Percentiles rank a stretch among this genome's conserved stretches.
These are phyloP conservation scores for Phoma sp. DNA, from an alignment of 2,329 filamentous ascomycete species.

Conservation along the genomic window DNA sequence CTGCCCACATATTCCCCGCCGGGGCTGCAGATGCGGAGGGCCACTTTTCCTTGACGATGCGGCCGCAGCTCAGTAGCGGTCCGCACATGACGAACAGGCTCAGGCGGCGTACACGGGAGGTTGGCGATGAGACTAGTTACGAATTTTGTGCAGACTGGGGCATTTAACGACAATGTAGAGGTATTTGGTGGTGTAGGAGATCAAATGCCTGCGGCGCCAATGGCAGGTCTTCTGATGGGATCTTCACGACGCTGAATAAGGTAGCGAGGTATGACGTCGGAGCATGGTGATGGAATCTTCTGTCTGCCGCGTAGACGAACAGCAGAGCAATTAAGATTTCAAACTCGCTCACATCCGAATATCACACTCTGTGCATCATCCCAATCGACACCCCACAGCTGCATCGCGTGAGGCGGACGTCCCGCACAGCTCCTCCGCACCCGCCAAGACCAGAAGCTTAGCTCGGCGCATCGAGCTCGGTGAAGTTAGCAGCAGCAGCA, in stretches of 20 bases:
- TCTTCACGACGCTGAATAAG: conserved; percentile 11
- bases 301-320: background rate
- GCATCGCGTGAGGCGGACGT: conserved; percentile 1
- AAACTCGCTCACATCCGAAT: background rate
- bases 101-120: background rate
- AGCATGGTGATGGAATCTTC: conserved; percentile 1
- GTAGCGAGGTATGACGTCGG: conserved; percentile 16
- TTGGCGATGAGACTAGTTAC: no score
- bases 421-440: background rate
- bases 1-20: conserved; percentile 17
- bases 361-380: background rate
- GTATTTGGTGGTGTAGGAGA: conserved; percentile 5
- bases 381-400: background rate
- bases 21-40: conserved; percentile 12
- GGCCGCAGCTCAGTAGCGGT: conserved; percentile 4
- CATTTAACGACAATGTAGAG: background rate
- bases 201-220: conserved; percentile 1
- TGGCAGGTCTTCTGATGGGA: conserved; percentile 7
- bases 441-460: conserved; percentile 15
- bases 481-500: conserved; percentile 1
- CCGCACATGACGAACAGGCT: conserved; percentile 8
- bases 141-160: no score
- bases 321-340: background rate
- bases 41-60: conserved; percentile 14
- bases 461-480: conserved; percentile 6